These are phyloP conservation scores for Daldinia grandis DNA, from an alignment of 495 filamentous ascomycete genomes.

Conservation along the genomic window DNA sequence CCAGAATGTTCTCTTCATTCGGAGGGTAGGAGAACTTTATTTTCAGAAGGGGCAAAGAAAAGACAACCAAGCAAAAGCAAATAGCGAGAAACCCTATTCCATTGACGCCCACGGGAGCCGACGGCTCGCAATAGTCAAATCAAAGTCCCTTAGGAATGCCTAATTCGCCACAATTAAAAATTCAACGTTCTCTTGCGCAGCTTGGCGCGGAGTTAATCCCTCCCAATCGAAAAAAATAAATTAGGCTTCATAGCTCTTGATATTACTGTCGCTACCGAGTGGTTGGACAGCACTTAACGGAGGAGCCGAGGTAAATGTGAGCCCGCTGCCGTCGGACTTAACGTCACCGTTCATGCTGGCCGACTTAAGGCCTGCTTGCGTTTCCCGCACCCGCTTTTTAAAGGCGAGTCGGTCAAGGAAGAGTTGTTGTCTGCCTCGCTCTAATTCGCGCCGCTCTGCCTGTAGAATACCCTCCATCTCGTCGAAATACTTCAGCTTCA, in stretches of 20 bases:
- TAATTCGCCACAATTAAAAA: conserved; percentile 28
- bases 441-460: conserved; percentile 90
- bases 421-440: conserved; percentile 87
- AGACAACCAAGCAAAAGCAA: conserved; percentile 2
- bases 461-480: conserved; percentile 93
- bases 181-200: not conserved
- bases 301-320: conserved; percentile 67
- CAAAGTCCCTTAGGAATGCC: conserved; percentile 21
- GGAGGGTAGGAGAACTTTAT: not conserved
- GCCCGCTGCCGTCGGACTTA: conserved; percentile 60
- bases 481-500: conserved; percentile 90
- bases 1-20: not conserved
- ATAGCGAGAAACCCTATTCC: conserved; percentile 7
- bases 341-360: conserved; percentile 66
- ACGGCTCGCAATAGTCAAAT: conserved; percentile 6
- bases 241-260: conserved; percentile 62
- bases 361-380: conserved; percentile 77
- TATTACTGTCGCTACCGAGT: conserved; percentile 67
- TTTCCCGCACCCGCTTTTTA: conserved; percentile 83
- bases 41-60: conserved; percentile 4
- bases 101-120: conserved; percentile 26
- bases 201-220: not conserved
- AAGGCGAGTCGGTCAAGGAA: conserved; percentile 91
- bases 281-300: conserved; percentile 64
- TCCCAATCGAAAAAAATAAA: conserved; percentile 35